Evolutionary conservation across 352 stramenopile species (phyloP).

Genomic region (Aphanomyces cochlioides): DNA sequence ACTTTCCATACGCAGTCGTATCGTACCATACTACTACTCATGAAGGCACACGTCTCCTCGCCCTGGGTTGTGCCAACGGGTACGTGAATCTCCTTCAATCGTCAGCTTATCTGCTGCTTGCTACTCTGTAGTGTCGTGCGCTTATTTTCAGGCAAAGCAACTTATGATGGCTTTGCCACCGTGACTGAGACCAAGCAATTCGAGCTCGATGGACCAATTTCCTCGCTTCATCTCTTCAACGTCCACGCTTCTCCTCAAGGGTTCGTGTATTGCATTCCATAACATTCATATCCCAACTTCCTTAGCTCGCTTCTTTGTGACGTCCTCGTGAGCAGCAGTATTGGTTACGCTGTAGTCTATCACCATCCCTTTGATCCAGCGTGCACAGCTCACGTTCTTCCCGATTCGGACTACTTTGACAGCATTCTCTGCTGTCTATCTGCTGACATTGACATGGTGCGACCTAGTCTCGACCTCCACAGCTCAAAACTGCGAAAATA

Average conservation of each 20-base stretch:
- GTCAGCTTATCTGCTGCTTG: no score
- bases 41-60: constrained; percentile 12
- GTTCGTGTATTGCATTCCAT: no score
- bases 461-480: neutral
- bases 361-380: constrained; percentile 10
- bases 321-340: constrained; percentile 21
- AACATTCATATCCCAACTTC: no score
- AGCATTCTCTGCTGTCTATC: constrained; percentile 23
- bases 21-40: neutral
- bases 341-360: constrained; percentile 21
- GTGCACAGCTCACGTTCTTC: neutral
- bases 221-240: constrained; percentile 11
- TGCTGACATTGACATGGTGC: constrained; percentile 22
- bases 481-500: neutral
- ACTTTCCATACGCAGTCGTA: neutral
- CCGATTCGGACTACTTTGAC: constrained; percentile 25
- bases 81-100: neutral
- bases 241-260: neutral
- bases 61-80: constrained; percentile 20
- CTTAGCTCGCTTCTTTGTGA: neutral
- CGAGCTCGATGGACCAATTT: constrained; percentile 20
- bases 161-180: neutral
- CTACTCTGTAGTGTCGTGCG: neutral
- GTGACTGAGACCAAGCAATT: constrained; percentile 3
- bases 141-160: neutral